A percentile compares a stretch with the other conserved stretches of the same genome.
These are phyloP conservation scores for Ceratocystis papillata DNA, from an alignment of 2,329 filamentous ascomycete genomes.

Conservation along the genomic window DNA sequence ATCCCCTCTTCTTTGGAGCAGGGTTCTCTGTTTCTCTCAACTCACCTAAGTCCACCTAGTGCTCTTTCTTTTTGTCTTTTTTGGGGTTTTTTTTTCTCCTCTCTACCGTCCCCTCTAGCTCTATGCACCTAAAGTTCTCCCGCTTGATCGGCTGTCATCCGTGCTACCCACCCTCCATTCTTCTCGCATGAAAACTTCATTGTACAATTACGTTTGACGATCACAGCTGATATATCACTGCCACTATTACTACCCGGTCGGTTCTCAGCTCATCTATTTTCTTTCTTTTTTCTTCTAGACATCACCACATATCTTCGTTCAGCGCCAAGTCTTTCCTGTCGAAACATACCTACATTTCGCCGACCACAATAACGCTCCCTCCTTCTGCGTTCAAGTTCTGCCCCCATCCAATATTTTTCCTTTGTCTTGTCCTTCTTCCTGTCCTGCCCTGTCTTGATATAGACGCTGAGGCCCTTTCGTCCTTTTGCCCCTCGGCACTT, in stretches of 20 bases:
- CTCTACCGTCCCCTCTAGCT: slow-evolving; percentile 2
- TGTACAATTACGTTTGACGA: background rate
- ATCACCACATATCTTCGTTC: slow-evolving; percentile 1
- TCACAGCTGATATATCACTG: background rate
- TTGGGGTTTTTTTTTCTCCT: background rate
- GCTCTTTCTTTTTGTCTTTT: no score
- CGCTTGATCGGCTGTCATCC: slow-evolving; percentile 10
- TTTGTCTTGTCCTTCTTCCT: no score
- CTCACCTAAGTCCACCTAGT: no score
- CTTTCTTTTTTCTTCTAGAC: slow-evolving; percentile 1
- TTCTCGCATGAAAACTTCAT: slow-evolving; percentile 10
- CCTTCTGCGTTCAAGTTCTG: no score
- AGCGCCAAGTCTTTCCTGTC: slow-evolving; percentile 4
- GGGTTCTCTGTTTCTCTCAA: background rate
- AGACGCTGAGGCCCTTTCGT: background rate
- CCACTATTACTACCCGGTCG: slow-evolving; percentile 6
- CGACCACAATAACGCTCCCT: background rate
- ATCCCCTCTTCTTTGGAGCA: slow-evolving; percentile 7
- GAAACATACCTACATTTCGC: slow-evolving; percentile 2
- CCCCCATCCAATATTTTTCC: background rate
- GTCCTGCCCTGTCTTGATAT: background rate
- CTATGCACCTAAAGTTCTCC: background rate
- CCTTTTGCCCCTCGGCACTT: background rate
- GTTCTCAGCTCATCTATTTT: slow-evolving; percentile 3
- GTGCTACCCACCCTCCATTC: slow-evolving; percentile 7